These are phyloP conservation scores for Omphalea diandra DNA, from an alignment of 441 rosid genomes.

Conservation along the genomic window DNA sequence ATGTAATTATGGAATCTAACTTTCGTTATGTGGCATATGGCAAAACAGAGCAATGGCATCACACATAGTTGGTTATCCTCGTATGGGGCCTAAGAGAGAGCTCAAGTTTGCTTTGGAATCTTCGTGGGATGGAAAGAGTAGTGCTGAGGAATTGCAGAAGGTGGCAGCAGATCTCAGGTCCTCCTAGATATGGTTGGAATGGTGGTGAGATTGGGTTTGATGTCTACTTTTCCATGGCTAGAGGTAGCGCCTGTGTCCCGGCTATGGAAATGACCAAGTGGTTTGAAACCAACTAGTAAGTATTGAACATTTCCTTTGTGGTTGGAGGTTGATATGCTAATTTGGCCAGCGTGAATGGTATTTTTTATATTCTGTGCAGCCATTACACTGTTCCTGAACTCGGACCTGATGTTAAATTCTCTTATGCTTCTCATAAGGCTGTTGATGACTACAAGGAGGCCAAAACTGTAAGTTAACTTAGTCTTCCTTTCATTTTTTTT, in stretches of 20 bases:
- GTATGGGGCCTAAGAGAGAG: conserved; percentile 32
- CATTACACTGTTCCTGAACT: conserved; percentile 96
- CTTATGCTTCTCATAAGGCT: conserved; percentile 96
- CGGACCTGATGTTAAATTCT: conserved; percentile 86
- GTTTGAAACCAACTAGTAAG: conserved; percentile 99
- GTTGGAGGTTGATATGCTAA: neutral
- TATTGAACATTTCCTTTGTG: conserved; percentile 14
- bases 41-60: conserved; percentile 76
- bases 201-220: conserved; percentile 87
- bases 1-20: neutral
- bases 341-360: neutral
- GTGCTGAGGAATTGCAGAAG: conserved; percentile 75
- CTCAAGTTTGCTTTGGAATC: conserved; percentile 93
- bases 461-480: conserved; percentile 55
- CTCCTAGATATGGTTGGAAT: conserved; percentile 72
- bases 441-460: conserved; percentile 94
- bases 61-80: conserved; percentile 96
- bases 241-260: conserved; percentile 94
- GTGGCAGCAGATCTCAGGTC: conserved; percentile 87
- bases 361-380: conserved; percentile 38
- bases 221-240: conserved; percentile 93
- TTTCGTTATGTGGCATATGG: neutral
- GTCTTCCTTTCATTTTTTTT: neutral
- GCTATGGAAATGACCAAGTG: conserved; percentile 99
- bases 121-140: conserved; percentile 96